Percentiles rank a stretch among this genome's conserved stretches.
phyloP scores from a whole-genome alignment of 1,284 basidiomycete genomes.

The Schizopora paradoxa region DNA sequence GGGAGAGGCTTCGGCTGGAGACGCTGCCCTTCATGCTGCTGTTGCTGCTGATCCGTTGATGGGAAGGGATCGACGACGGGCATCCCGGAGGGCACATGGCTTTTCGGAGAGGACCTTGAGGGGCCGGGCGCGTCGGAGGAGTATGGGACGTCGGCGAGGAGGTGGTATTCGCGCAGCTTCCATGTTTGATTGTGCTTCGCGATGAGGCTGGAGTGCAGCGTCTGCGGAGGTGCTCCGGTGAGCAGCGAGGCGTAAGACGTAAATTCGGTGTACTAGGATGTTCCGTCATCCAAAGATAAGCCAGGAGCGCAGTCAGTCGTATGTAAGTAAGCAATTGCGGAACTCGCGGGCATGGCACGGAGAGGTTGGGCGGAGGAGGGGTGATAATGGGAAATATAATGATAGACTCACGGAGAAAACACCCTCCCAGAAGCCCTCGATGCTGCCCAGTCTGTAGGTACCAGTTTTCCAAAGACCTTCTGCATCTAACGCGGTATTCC shows the following conservation, averaged over 20 bases:
- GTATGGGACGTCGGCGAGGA: slow-evolving; percentile 36
- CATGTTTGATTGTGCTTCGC: slow-evolving; percentile 73
- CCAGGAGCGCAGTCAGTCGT: neutral
- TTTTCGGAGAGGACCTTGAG: slow-evolving; percentile 20
- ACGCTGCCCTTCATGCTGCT: too few species aligned
- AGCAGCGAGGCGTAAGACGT: slow-evolving; percentile 59
- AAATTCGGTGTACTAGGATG: slow-evolving; percentile 78
- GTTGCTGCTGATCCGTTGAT: too few species aligned
- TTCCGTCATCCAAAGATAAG: slow-evolving; percentile 6
- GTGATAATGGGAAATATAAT: neutral
- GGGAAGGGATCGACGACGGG: too few species aligned
- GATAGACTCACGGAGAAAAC: slow-evolving; percentile 53
- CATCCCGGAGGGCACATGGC: slow-evolving; percentile 23
- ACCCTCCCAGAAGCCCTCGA: slow-evolving; percentile 75
- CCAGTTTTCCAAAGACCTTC: too few species aligned
- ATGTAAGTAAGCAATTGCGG: neutral
- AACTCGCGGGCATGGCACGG: slow-evolving; percentile 2
- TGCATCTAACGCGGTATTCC: slow-evolving; percentile 26
- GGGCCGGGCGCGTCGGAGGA: slow-evolving; percentile 20
- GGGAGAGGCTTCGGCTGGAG: slow-evolving; percentile 24
- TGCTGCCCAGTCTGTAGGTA: slow-evolving; percentile 59
- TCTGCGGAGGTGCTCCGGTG: slow-evolving; percentile 51
- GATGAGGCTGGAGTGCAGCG: slow-evolving; percentile 50
- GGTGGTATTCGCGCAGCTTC: slow-evolving; percentile 68
- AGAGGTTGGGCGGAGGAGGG: neutral